These are phyloP conservation scores for Pseudotsuga menziesii DNA, from an alignment of 75 land plant species.

Conservation along the genomic window DNA sequence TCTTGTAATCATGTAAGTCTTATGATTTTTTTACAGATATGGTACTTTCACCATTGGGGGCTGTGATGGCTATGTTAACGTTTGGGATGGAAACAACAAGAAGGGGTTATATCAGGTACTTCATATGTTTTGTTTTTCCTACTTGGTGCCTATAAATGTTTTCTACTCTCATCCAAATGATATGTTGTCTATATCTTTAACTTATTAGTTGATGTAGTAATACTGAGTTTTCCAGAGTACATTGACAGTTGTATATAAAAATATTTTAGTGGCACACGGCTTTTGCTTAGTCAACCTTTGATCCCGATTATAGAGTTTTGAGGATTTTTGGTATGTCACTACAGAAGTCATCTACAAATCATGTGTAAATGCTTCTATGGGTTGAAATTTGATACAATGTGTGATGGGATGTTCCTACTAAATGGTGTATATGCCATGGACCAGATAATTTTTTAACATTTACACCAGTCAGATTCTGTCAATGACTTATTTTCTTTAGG, in stretches of 20 bases:
- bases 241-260: too few species aligned
- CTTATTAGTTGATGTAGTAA: too few species aligned
- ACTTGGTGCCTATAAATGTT: neutral
- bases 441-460: neutral
- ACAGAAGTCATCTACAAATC: too few species aligned
- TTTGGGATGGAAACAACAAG: slow-evolving; percentile 99
- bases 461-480: neutral
- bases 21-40: slow-evolving; percentile 55
- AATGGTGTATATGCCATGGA: neutral
- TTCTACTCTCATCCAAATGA: neutral
- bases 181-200: neutral
- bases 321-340: too few species aligned
- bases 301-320: too few species aligned
- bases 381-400: too few species aligned
- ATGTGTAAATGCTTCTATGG: too few species aligned
- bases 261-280: too few species aligned
- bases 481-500: neutral
- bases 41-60: slow-evolving; percentile 99
- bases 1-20: neutral
- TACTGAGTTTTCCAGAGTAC: too few species aligned
- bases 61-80: slow-evolving; percentile 98
- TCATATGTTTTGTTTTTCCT: neutral
- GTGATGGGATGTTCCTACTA: neutral
- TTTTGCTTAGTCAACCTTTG: too few species aligned
- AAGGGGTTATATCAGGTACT: slow-evolving; percentile 94